A percentile compares a stretch with the other conserved stretches of the same genome.
Conservation (phyloP, 225 moss, liverwort and hornwort genomes). For the Bryoerythrophyllum caledonicum region DNA sequence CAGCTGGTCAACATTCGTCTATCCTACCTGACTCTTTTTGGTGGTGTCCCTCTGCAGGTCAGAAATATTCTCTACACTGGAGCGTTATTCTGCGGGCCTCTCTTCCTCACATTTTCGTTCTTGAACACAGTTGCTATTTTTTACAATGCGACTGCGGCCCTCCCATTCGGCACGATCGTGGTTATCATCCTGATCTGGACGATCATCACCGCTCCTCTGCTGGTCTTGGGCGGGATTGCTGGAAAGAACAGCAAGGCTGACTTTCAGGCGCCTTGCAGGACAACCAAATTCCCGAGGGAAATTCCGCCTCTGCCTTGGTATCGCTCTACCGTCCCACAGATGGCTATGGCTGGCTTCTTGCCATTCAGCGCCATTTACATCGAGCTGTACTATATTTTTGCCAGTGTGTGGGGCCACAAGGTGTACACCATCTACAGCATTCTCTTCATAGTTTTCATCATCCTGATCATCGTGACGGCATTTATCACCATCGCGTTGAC, state of each 20-base stretch:
- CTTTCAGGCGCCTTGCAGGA: constrained; percentile 84
- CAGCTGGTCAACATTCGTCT: not conserved
- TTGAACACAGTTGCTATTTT: constrained; percentile 82
- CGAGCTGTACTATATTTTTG: constrained; percentile 85
- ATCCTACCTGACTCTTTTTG: constrained; percentile 8
- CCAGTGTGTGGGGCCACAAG: constrained; percentile 83
- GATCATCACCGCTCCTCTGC: constrained; percentile 72
- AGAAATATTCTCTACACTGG: constrained; percentile 74
- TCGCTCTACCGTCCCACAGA: constrained; percentile 74
- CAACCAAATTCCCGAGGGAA: constrained; percentile 76
- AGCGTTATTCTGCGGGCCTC: constrained; percentile 76
- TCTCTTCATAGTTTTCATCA: constrained; percentile 87
- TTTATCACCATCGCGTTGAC: constrained; percentile 84
- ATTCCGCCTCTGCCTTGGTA: constrained; percentile 82
- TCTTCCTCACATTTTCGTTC: constrained; percentile 72
- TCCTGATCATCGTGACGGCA: constrained; percentile 83
- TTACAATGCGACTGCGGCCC: constrained; percentile 78
- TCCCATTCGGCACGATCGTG: constrained; percentile 78
- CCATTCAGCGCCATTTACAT: constrained; percentile 93
- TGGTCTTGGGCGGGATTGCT: constrained; percentile 77
- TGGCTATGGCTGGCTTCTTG: constrained; percentile 89
- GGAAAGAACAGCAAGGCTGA: constrained; percentile 81
- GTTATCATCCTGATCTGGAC: constrained; percentile 82
- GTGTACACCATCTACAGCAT: constrained; percentile 89
- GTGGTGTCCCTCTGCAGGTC: constrained; percentile 45